phyloP scores from a whole-genome alignment of 768 basidiomycete genomes.

The Tricholoma hemisulphureum region DNA sequence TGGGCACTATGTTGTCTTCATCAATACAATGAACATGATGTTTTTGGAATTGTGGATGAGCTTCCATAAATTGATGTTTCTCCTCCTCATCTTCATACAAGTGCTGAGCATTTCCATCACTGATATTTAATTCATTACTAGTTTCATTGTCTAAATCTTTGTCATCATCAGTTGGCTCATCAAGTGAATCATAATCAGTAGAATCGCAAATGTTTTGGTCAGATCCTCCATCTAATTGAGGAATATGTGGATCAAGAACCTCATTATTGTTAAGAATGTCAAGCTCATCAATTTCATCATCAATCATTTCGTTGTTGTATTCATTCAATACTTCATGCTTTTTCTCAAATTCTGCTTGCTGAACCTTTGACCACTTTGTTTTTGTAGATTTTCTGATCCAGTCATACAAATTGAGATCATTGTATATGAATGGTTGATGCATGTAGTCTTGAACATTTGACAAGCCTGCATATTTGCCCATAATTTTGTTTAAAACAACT shows the following conservation, averaged over 20 bases:
- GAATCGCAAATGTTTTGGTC: too few relatives aligned
- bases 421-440: slow-evolving; percentile 8
- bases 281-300: too few relatives aligned
- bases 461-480: slow-evolving; percentile 15
- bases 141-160: too few relatives aligned
- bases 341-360: too few relatives aligned
- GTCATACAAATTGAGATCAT: slow-evolving; percentile 18
- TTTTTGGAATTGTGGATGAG: slow-evolving; percentile 22
- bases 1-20: neutral
- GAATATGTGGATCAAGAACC: slow-evolving; percentile 21
- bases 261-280: slow-evolving; percentile 30
- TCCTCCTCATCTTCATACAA: slow-evolving; percentile 3
- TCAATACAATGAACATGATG: slow-evolving; percentile 11
- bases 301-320: too few relatives aligned
- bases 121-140: too few relatives aligned
- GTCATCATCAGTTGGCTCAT: too few relatives aligned
- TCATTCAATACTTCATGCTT: too few relatives aligned
- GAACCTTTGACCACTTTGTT: slow-evolving; percentile 13
- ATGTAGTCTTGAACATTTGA: slow-evolving; percentile 22
- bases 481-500: slow-evolving; percentile 18
- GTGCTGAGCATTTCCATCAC: too few relatives aligned
- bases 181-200: too few relatives aligned
- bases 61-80: slow-evolving; percentile 10
- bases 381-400: slow-evolving; percentile 29
- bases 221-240: slow-evolving; percentile 4